phyloP scores from a whole-genome alignment of 148 eudicot species.

The Silene uniflora region DNA sequence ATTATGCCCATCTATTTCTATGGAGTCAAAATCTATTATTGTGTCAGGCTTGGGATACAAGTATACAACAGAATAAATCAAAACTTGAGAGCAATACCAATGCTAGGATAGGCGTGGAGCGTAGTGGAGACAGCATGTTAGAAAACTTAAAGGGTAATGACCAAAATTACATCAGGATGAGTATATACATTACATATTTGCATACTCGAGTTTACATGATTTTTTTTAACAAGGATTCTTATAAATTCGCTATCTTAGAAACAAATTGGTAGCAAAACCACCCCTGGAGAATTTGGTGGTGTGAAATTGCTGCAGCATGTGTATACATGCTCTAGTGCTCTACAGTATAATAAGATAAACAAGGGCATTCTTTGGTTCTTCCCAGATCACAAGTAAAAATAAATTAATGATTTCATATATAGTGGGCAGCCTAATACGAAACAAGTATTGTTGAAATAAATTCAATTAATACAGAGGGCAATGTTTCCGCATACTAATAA shows the following conservation, averaged over 20 bases:
- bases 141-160: not conserved
- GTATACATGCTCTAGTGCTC: not conserved
- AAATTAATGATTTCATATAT: not conserved
- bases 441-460: not conserved
- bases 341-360: not conserved
- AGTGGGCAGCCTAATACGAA: not conserved
- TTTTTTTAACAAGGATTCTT: not conserved
- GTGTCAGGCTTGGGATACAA: not conserved
- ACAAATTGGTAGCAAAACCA: not conserved
- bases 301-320: not conserved
- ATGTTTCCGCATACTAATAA: not conserved
- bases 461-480: not conserved
- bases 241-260: not conserved
- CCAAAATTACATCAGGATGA: not conserved
- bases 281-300: not conserved
- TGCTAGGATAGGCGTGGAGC: not conserved
- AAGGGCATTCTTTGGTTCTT: not conserved
- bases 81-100: not conserved
- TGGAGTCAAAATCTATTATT: not conserved
- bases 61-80: not conserved
- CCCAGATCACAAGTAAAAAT: not conserved
- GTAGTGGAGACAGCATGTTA: not conserved
- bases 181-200: not conserved
- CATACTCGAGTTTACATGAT: not conserved
- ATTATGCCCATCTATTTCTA: not conserved